phyloP scores from a whole-genome alignment of 2,329 filamentous ascomycete genomes.

The Aureobasidium vineae region DNA sequence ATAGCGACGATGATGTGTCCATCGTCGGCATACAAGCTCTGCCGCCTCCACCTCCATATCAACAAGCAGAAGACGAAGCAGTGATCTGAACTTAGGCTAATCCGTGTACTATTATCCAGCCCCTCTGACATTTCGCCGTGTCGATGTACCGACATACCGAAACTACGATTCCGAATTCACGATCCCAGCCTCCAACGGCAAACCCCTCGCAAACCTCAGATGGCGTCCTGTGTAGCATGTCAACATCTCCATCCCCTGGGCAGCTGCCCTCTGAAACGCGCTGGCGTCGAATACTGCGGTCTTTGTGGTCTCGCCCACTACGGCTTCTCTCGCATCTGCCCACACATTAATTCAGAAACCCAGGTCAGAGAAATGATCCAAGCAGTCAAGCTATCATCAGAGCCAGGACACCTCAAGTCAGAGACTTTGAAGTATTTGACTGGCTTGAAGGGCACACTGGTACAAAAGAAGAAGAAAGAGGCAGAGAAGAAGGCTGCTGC shows the following conservation, averaged over 20 bases:
- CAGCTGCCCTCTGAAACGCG: slow-evolving; percentile 60
- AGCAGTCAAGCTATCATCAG: slow-evolving; percentile 58
- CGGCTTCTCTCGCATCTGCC: slow-evolving; percentile 57
- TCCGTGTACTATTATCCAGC: slow-evolving; percentile 15
- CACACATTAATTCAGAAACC: slow-evolving; percentile 61
- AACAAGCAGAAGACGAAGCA: background rate
- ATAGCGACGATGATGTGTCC: slow-evolving; percentile 11
- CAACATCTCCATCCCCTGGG: slow-evolving; percentile 54
- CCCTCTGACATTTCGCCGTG: slow-evolving; percentile 30
- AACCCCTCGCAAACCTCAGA: slow-evolving; percentile 21
- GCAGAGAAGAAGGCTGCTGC: slow-evolving; percentile 17
- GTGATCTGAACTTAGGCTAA: slow-evolving; percentile 10
- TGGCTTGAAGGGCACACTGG: slow-evolving; percentile 56
- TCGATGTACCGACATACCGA: slow-evolving; percentile 25
- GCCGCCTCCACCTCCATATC: background rate
- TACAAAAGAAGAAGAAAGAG: slow-evolving; percentile 50
- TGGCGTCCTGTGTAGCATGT: slow-evolving; percentile 55
- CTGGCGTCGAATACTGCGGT: slow-evolving; percentile 60
- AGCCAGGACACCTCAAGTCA: slow-evolving; percentile 54
- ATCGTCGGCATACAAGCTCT: background rate
- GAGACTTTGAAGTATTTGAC: slow-evolving; percentile 57
- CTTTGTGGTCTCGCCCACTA: slow-evolving; percentile 64
- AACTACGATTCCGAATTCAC: slow-evolving; percentile 26
- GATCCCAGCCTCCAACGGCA: slow-evolving; percentile 21
- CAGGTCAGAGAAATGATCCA: slow-evolving; percentile 64